These are phyloP conservation scores for Penicillium psychrofluorescens DNA, from an alignment of 495 filamentous ascomycete species.

Conservation along the genomic window DNA sequence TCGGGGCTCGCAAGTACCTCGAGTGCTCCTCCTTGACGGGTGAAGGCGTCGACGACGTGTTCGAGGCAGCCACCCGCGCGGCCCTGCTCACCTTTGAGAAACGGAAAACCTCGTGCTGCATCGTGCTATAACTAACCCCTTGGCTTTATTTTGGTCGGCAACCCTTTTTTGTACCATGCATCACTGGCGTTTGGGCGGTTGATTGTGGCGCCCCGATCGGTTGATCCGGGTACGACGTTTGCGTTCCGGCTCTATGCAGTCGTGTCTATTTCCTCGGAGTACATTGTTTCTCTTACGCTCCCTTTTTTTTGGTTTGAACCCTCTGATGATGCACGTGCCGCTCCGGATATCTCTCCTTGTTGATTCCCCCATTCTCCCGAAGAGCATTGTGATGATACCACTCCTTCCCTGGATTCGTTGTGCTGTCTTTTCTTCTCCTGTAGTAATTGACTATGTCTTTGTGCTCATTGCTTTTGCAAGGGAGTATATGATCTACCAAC, in stretches of 20 bases:
- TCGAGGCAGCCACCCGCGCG: conserved; percentile 95
- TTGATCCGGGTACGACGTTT: conserved; percentile 13
- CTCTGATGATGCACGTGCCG: conserved; percentile 17
- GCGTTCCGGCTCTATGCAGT: conserved; percentile 8
- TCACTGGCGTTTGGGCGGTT: conserved; percentile 39
- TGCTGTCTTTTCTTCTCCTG: conserved; percentile 9
- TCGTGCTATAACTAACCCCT: conserved; percentile 65
- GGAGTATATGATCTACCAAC: conserved; percentile 3
- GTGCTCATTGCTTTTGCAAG: conserved; percentile 4
- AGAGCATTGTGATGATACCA: conserved; percentile 14
- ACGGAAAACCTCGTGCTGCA: conserved; percentile 74
- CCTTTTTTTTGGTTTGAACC: conserved; percentile 8
- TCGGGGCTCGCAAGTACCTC: conserved; percentile 91
- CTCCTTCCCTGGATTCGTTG: conserved; percentile 4
- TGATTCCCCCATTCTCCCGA: conserved; percentile 12
- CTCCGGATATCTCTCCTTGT: conserved; percentile 21
- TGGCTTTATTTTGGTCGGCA: conserved; percentile 9
- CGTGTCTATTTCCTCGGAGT: conserved; percentile 16
- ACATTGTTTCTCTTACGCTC: conserved; percentile 14
- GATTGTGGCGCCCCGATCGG: conserved; percentile 11
- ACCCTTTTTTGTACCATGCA: conserved; percentile 32
- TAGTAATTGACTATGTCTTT: conserved; percentile 5
- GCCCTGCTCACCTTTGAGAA: conserved; percentile 89
- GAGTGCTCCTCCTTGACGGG: conserved; percentile 97
- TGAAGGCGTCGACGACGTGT: conserved; percentile 97